These are phyloP conservation scores for Nicotiana tabacum DNA, from an alignment of 257 asterid genomes.

Conservation along the genomic window DNA sequence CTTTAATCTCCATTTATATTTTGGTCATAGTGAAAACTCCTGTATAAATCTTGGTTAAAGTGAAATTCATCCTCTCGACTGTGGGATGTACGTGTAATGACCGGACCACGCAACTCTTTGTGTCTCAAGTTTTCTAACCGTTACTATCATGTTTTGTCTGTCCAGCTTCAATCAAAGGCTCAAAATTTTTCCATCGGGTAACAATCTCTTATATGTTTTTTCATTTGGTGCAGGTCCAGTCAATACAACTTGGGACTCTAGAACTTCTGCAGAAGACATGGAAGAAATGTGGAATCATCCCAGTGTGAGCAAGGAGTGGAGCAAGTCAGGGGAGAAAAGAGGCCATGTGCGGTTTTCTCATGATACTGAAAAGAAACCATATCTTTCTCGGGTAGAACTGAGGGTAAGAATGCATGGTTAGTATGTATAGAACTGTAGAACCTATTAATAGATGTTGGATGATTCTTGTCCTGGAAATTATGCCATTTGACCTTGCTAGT, in stretches of 20 bases:
- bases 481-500: not conserved
- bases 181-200: not conserved
- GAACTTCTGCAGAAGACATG: constrained; percentile 79
- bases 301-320: constrained; percentile 76
- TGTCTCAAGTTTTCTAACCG: not conserved
- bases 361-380: constrained; percentile 63
- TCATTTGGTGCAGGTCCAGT: constrained; percentile 27
- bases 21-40: not conserved
- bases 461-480: not conserved
- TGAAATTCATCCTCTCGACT: not conserved
- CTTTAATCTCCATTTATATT: not conserved
- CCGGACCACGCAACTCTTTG: not conserved
- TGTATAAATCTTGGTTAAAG: not conserved
- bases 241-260: constrained; percentile 77
- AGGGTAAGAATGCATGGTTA: constrained; percentile 44
- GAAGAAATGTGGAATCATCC: constrained; percentile 80
- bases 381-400: constrained; percentile 81
- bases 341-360: constrained; percentile 83
- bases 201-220: not conserved
- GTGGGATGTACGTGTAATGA: not conserved
- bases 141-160: not conserved
- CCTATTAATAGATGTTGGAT: not conserved
- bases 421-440: not conserved
- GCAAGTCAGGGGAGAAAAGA: constrained; percentile 62
- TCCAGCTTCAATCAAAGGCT: not conserved